Evolutionary conservation across 306 rosid species (phyloP).

Genomic region (Castanopsis chinensis): DNA sequence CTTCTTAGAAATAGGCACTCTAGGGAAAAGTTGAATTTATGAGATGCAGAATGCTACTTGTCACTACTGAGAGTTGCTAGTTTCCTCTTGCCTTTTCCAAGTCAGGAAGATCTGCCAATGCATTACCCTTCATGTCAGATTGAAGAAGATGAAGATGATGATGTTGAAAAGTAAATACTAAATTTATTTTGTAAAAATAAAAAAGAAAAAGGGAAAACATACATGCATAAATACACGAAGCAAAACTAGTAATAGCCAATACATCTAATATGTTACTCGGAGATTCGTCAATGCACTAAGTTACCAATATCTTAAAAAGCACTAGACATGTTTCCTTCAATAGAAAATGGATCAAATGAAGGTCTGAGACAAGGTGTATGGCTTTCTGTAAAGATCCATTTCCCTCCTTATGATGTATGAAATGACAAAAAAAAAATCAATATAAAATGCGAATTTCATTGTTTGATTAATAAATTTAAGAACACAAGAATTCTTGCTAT

Average conservation of each 20-base stretch:
- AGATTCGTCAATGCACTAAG: neutral
- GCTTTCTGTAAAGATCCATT: neutral
- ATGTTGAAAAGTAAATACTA: neutral
- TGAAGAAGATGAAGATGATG: neutral
- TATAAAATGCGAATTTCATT: neutral
- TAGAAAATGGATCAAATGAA: neutral
- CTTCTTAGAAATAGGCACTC: no score
- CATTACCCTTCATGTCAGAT: slow-evolving; percentile 11
- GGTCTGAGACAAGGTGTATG: neutral
- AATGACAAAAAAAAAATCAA: neutral
- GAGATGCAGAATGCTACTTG: neutral
- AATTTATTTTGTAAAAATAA: neutral
- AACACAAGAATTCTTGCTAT: neutral
- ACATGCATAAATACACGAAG: neutral
- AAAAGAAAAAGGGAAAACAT: neutral
- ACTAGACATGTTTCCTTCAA: neutral
- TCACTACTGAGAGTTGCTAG: slow-evolving; percentile 24
- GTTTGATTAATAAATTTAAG: neutral
- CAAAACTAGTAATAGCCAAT: neutral
- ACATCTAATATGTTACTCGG: neutral
- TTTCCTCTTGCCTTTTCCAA: slow-evolving; percentile 78
- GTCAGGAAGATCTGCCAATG: slow-evolving; percentile 84
- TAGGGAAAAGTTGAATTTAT: no score
- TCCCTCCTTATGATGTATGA: neutral
- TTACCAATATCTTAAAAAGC: neutral